Evolutionary conservation across 345 rosid species (phyloP), one percentile per base, ranked within the genome.

Genomic region (Linum trigynum): DNA sequence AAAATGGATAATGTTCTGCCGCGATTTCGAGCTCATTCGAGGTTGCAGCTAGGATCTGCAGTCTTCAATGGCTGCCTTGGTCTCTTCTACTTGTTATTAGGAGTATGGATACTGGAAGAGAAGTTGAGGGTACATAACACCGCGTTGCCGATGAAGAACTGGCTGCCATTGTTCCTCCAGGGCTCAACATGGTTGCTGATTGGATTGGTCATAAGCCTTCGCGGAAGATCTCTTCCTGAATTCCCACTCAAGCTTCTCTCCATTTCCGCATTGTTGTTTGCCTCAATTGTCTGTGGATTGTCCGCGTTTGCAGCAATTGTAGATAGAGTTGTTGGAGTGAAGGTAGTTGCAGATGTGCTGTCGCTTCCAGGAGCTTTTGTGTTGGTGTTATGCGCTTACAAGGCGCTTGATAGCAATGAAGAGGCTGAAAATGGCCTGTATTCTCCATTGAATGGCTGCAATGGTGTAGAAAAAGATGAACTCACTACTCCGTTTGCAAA

Each of bases 121-220:
- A 75, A 77, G 58, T 51, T 77, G 70, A 74, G 84, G 62, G 74
- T 60, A 71, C 61, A 69, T 17, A 67, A 63, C 17, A 61, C 77
- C 35, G 79, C 74, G 38, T 75, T 80, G 36, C 92, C 91, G 48
- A 71, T 85, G 45, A 63, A 66, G 68, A 57, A 62, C 69, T 84
- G 92, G 96, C 16, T 87, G 10, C 63, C 76, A 10, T 69, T 71
- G 51, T 60, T 85, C 55, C 72, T 82, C 64, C 97, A 84, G 40
- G 97, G 92, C 12, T 61, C 78, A n/a, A 80, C 92, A 67, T 87
- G 92, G 92, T 59, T 82, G 35, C 70, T 78, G 2, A 75, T 89
- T 35, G 80, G 81, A 70, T 58, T 89, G 59, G 72, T 74, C 0
- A 67, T 85, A 4, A 86, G 85, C 42, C 73, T 87, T 14, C 51